Percentiles rank a stretch among this genome's conserved stretches.
phyloP scores from a whole-genome alignment of 2,329 filamentous ascomycete species.

The Acephala macrosclerotiorum region DNA sequence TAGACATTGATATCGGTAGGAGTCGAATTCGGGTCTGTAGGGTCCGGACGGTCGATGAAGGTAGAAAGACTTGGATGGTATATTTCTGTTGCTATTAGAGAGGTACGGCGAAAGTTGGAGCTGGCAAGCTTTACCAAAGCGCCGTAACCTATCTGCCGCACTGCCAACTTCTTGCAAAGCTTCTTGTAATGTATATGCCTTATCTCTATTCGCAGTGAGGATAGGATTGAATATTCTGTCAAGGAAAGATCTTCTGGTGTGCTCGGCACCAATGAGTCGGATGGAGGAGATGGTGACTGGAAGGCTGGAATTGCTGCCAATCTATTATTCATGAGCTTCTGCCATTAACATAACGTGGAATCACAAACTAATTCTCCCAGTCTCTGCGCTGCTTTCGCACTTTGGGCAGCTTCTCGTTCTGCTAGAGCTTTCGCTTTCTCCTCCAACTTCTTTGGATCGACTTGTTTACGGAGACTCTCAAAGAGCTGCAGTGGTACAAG shows the following conservation, averaged over 20 bases:
- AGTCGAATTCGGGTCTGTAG: slow-evolving; percentile 71
- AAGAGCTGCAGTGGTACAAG: slow-evolving; percentile 56
- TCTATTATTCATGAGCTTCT: slow-evolving; percentile 52
- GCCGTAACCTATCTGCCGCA: slow-evolving; percentile 76
- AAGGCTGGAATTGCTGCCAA: slow-evolving; percentile 82
- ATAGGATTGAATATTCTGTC: slow-evolving; percentile 82
- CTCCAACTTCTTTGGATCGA: slow-evolving; percentile 65
- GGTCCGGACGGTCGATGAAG: slow-evolving; percentile 79
- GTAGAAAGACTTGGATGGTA: slow-evolving; percentile 85
- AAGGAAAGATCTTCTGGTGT: slow-evolving; percentile 86
- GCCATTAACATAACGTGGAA: background rate
- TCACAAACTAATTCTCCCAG: slow-evolving; percentile 68
- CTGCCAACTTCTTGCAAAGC: slow-evolving; percentile 76
- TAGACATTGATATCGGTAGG: slow-evolving; percentile 84
- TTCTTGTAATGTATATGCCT: slow-evolving; percentile 79
- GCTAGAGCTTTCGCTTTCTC: slow-evolving; percentile 66
- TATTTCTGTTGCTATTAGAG: slow-evolving; percentile 67
- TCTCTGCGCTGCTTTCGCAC: slow-evolving; percentile 62
- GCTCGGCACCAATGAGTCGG: slow-evolving; percentile 79
- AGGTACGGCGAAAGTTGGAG: slow-evolving; percentile 7
- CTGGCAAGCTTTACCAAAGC: slow-evolving; percentile 68
- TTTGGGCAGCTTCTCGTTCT: slow-evolving; percentile 43
- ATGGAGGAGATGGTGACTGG: slow-evolving; percentile 90
- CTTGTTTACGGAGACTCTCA: slow-evolving; percentile 63
- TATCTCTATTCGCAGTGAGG: slow-evolving; percentile 70